Conservation (phyloP, 352 stramenopile species). For the Globisporangium rhizosaccharum region DNA sequence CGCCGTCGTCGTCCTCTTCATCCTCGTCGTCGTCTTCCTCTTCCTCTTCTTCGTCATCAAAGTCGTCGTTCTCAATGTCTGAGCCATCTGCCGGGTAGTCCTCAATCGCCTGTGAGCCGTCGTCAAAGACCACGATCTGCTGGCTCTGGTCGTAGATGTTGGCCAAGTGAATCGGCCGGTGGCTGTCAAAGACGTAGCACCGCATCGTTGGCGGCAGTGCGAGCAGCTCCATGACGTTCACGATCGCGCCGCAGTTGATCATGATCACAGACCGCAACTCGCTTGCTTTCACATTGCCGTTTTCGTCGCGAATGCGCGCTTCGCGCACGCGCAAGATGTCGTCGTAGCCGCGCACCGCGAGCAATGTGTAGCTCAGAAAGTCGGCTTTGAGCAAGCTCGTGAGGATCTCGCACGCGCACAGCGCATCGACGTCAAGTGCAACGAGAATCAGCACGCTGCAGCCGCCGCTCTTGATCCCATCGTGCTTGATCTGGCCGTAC, state of each 20-base stretch:
- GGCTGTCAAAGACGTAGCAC: slow-evolving; percentile 95
- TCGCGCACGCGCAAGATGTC: slow-evolving; percentile 77
- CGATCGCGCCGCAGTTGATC: slow-evolving; percentile 93
- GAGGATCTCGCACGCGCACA: slow-evolving; percentile 93
- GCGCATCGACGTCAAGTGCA: slow-evolving; percentile 91
- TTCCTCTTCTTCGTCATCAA: slow-evolving; percentile 63
- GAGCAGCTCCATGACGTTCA: slow-evolving; percentile 88
- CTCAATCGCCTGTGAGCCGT: slow-evolving; percentile 58
- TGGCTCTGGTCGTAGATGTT: slow-evolving; percentile 92
- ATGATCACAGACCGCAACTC: slow-evolving; percentile 90
- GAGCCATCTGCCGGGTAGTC: slow-evolving; percentile 82
- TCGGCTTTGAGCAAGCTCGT: slow-evolving; percentile 72
- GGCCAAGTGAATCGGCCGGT: slow-evolving; percentile 93
- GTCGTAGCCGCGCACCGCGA: slow-evolving; percentile 78
- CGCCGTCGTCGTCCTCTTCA: slow-evolving; percentile 41
- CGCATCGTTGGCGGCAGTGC: slow-evolving; percentile 52
- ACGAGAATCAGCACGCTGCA: slow-evolving; percentile 92
- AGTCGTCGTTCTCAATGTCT: slow-evolving; percentile 57
- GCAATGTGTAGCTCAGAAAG: slow-evolving; percentile 68
- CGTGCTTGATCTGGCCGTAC: slow-evolving; percentile 80
- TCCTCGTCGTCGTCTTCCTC: slow-evolving; percentile 54
- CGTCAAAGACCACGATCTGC: slow-evolving; percentile 81
- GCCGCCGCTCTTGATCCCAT: slow-evolving; percentile 55
- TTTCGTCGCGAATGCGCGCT: slow-evolving; percentile 51
- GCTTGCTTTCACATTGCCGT: slow-evolving; percentile 24